Percentiles rank a stretch among this genome's conserved stretches.
These are phyloP conservation scores for Lumnitzera racemosa DNA, from an alignment of 345 rosid genomes.

Conservation along the genomic window DNA sequence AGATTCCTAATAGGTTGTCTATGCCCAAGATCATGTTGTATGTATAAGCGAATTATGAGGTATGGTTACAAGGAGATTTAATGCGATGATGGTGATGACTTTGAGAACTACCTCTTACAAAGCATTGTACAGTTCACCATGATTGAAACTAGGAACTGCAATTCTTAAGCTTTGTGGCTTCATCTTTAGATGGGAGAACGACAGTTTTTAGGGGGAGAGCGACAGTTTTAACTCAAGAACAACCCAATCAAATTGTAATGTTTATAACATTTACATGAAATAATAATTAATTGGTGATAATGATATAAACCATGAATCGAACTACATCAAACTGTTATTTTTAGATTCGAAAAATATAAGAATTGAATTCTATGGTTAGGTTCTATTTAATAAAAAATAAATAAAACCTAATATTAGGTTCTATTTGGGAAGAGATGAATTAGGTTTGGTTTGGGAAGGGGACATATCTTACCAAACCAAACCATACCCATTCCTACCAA, in stretches of 20 bases:
- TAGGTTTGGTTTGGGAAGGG: too few relatives aligned
- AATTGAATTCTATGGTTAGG: too few relatives aligned
- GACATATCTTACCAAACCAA: too few relatives aligned
- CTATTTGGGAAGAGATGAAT: too few relatives aligned
- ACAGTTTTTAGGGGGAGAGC: slow-evolving; percentile 94
- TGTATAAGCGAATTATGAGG: slow-evolving; percentile 91
- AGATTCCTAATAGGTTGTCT: slow-evolving; percentile 91
- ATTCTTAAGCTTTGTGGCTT: slow-evolving; percentile 39
- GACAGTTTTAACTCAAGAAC: slow-evolving; percentile 77
- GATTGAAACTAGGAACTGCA: slow-evolving; percentile 83
- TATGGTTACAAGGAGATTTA: slow-evolving; percentile 94
- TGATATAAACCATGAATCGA: too few relatives aligned
- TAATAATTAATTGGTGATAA: too few relatives aligned
- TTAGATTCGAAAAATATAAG: too few relatives aligned
- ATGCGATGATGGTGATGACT: slow-evolving; percentile 56
- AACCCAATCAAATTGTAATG: slow-evolving; percentile 37
- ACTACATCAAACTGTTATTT: too few relatives aligned
- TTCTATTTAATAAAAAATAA: too few relatives aligned
- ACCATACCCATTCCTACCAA: too few relatives aligned
- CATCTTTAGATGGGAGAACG: slow-evolving; percentile 82
- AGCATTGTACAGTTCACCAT: slow-evolving; percentile 94
- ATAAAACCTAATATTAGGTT: too few relatives aligned
- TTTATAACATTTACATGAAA: slow-evolving; percentile 10
- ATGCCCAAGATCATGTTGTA: slow-evolving; percentile 85
- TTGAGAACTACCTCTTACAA: slow-evolving; percentile 73